These are phyloP conservation scores for Candida saitoana DNA, from an alignment of 805 yeast genomes.

Conservation along the genomic window DNA sequence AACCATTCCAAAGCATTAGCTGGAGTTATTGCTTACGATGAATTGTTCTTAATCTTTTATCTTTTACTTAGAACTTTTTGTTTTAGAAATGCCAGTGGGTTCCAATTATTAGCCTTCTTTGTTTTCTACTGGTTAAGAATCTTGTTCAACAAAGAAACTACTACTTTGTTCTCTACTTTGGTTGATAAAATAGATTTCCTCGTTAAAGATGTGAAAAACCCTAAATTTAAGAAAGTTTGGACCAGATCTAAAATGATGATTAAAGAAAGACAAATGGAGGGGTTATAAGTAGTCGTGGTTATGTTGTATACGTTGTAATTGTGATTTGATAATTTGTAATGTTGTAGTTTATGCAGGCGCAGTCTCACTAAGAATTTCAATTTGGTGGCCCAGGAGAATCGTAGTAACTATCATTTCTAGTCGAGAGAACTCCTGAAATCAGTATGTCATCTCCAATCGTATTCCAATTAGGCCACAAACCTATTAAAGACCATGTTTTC, in stretches of 20 bases:
- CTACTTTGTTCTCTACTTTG: constrained; percentile 38
- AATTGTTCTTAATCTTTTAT: constrained; percentile 50
- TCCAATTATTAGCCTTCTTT: constrained; percentile 53
- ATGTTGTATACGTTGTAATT: too few species aligned
- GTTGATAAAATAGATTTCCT: constrained; percentile 42
- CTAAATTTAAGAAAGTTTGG: constrained; percentile 38
- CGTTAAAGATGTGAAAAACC: constrained; percentile 41
- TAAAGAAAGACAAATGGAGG: constrained; percentile 19
- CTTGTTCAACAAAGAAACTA: constrained; percentile 49
- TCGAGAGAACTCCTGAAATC: constrained; percentile 15
- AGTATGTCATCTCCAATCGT: constrained; percentile 25
- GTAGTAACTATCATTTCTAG: too few species aligned
- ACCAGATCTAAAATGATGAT: constrained; percentile 27
- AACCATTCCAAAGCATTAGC: constrained; percentile 37
- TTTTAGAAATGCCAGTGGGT: constrained; percentile 67
- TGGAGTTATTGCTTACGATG: constrained; percentile 55
- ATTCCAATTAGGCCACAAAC: constrained; percentile 72
- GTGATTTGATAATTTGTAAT: too few species aligned
- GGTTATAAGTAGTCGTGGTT: neutral
- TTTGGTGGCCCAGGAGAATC: too few species aligned
- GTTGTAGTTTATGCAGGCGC: too few species aligned
- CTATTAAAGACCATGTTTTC: constrained; percentile 90
- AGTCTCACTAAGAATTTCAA: too few species aligned
- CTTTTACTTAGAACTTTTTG: constrained; percentile 56
- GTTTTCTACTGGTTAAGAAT: constrained; percentile 70